Evolutionary conservation across 345 rosid genomes (phyloP), one percentile per base, ranked within the genome.

Genomic region (Firmiana major): DNA sequence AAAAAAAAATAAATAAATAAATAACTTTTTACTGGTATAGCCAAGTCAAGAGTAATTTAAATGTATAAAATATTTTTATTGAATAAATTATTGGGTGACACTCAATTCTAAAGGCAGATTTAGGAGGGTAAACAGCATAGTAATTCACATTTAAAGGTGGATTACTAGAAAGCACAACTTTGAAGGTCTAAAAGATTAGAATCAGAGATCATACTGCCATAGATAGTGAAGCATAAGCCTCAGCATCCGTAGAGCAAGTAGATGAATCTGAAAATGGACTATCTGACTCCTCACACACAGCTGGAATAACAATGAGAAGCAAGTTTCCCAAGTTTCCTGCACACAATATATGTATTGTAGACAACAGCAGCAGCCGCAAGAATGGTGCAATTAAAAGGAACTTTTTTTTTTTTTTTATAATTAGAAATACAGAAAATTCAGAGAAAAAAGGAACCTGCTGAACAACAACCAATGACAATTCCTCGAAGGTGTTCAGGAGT

Each of bases 161-260:
- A 31, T 46, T 16, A 4, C 73, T 28, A 24, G 7, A 48, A 69
- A 8, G 21, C 21, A 24, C 57, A 26, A 24, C 19, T 48, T 46
- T 8, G 13, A 26, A 46, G 11, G 19, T 28, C 40, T 34, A 69
- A 69, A 46, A 69, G 15, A 69, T 26, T 15, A 9, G 64, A 36
- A 62, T n/a, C 89, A 48, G 91, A 93, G 92, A 88, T 68, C 72
- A 13, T 68, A 68, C 72, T 45, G 55, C 72, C 72, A 68, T 88
- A 9, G 96, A 91, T 40, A 91, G 88, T 65, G 96, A 89, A 38
- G 77, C 80, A 76, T 89, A 91, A 63, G 88, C 90, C 80, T 88
- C 15, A 22, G 92, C 93, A 71, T 70, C 74, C 3, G 85, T 78
- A 54, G 82, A 84, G 72, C 93, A 89, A 46, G 58, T 63, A 55